A percentile compares a stretch with the other conserved stretches of the same genome.
Evolutionary conservation across 1,284 basidiomycete species (phyloP).

Genomic region (Omphalotus olearius): DNA sequence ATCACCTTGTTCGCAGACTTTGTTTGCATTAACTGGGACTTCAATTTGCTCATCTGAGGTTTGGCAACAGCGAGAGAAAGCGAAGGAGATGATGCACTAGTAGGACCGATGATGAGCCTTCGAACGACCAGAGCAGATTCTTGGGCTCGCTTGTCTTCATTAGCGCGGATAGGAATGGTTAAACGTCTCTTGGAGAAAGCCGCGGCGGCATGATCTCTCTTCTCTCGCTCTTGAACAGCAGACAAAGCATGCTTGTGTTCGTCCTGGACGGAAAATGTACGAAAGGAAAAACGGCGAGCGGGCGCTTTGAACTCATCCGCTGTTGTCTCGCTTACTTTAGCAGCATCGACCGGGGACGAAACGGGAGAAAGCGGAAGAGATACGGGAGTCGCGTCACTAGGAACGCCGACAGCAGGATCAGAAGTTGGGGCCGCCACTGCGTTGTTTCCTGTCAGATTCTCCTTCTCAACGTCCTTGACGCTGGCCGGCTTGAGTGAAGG

Average conservation of each 20-base stretch:
- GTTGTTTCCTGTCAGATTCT: too few species aligned
- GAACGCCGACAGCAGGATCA: slow-evolving; percentile 1
- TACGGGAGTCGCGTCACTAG: not conserved
- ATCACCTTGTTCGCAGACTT: slow-evolving; percentile 70
- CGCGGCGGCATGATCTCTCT: slow-evolving; percentile 29
- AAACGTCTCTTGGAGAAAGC: slow-evolving; percentile 29
- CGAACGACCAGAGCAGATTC: slow-evolving; percentile 60
- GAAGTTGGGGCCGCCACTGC: not conserved
- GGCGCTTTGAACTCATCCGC: not conserved
- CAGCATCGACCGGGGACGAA: not conserved
- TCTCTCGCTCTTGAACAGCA: slow-evolving; percentile 34
- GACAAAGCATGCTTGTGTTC: slow-evolving; percentile 34
- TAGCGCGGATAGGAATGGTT: slow-evolving; percentile 28
- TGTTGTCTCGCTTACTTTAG: slow-evolving; percentile 7
- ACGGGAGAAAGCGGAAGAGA: slow-evolving; percentile 9
- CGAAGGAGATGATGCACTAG: slow-evolving; percentile 30
- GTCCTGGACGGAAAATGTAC: slow-evolving; percentile 21
- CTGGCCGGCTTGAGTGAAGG: not conserved
- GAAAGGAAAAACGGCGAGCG: slow-evolving; percentile 21
- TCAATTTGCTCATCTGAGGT: slow-evolving; percentile 61
- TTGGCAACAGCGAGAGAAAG: slow-evolving; percentile 38
- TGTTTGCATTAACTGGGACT: slow-evolving; percentile 61
- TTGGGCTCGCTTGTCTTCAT: slow-evolving; percentile 56
- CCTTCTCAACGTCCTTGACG: slow-evolving; percentile 6
- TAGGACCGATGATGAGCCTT: slow-evolving; percentile 61